These are phyloP conservation scores for Trichoderma sp. DNA, from an alignment of 2,329 filamentous ascomycete genomes.

Conservation along the genomic window DNA sequence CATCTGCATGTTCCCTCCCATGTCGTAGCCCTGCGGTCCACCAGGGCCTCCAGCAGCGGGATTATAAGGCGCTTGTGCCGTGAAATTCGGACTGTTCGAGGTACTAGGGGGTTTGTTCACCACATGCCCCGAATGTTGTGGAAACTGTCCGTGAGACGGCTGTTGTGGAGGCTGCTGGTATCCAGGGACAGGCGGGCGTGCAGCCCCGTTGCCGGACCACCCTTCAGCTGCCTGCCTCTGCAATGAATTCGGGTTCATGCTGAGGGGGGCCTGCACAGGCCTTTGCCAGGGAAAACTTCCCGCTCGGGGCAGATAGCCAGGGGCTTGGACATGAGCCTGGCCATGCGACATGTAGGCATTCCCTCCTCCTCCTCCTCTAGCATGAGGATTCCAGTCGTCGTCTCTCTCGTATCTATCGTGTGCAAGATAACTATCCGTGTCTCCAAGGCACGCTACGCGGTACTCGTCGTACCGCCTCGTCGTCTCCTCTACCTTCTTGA, in stretches of 20 bases:
- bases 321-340: constrained; percentile 2
- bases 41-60: neutral
- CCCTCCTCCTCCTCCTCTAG: neutral
- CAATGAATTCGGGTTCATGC: constrained; percentile 13
- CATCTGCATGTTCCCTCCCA: neutral
- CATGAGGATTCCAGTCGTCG: constrained; percentile 9
- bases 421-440: constrained; percentile 18
- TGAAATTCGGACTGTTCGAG: neutral
- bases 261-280: constrained; percentile 4
- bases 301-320: constrained; percentile 9
- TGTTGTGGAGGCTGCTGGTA: constrained; percentile 7
- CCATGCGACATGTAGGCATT: constrained; percentile 3
- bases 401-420: constrained; percentile 21
- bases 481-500: constrained; percentile 21
- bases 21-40: constrained; percentile 2
- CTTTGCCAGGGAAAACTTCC: constrained; percentile 16
- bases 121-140: constrained; percentile 2
- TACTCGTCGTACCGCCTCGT: constrained; percentile 21
- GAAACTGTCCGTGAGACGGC: constrained; percentile 10
- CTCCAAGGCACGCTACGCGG: constrained; percentile 12
- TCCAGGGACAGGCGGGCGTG: neutral
- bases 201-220: constrained; percentile 1
- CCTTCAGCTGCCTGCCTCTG: constrained; percentile 8
- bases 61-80: constrained; percentile 2
- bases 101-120: neutral